Evolutionary conservation across 768 basidiomycete genomes (phyloP), one percentile per base, ranked within the genome.

Genomic region (Podaxis sp.): DNA sequence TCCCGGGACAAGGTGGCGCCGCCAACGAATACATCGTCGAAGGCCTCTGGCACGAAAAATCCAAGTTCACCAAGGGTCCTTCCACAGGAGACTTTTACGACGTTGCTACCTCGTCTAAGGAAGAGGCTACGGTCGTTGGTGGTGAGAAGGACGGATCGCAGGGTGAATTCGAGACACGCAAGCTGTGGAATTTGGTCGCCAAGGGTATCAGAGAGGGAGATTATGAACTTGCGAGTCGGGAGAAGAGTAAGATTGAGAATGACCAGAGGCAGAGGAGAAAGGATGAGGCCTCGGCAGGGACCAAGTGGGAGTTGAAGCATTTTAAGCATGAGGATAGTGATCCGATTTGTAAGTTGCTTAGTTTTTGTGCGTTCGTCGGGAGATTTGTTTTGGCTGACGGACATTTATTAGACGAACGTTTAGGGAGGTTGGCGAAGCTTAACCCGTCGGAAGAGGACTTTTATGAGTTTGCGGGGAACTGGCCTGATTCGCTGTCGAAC

Each of bases 221-320:
- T 70, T 99, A 95, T 71, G 96, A 99, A 57, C 76, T 80, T n/a
- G 96, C 96, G 3, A 89, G 89, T 64, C 79, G 75, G 67, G 96
- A 95, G 72, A 98, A 99, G 86, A 83, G 81, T 52, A 83, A 87
- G 75, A 95, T 99, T 52, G 96, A 99, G 95, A 97, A 96, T 67
- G 92, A 95, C 38, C 95, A 97, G 77, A 83, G 96, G 61, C 93
- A 96, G 76, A 82, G 85, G 74, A 81, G 96, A 65, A 89, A 87
- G 69, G 92, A 95, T 65, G 96, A 99, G 73, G 68, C 70, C 7
- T 86, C 89, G 0, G 87, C 82, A n/a, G 88, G 86, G 1, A 86
- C 81, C 9, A 77, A 81, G 0, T 96, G 95, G 93, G 70, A 81
- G 63, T 74, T 93, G 64, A 89, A 87, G 73, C 90, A 95, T 69